Conservation (phyloP, 106 monocot species). For the Allium cepa region DNA sequence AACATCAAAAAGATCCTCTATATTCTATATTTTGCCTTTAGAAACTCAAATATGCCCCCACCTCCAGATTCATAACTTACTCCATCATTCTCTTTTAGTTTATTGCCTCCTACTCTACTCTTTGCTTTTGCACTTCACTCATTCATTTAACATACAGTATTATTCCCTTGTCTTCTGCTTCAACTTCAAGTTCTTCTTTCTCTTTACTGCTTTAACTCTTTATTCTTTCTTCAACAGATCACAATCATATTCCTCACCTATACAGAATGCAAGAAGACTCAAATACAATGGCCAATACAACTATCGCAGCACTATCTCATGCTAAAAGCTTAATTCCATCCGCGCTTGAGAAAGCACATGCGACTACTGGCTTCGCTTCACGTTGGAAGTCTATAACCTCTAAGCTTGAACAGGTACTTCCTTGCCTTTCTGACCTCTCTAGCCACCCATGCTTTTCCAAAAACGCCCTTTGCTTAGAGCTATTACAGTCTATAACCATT, state of each 20-base stretch:
- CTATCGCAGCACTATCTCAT: slow-evolving; percentile 19
- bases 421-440: slow-evolving; percentile 63
- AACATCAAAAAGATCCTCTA: too few relatives aligned
- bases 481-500: slow-evolving; percentile 31
- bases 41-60: too few relatives aligned
- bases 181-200: not conserved
- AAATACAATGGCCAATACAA: not conserved
- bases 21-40: too few relatives aligned
- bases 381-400: slow-evolving; percentile 47
- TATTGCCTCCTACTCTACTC: too few relatives aligned
- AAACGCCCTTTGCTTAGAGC: slow-evolving; percentile 51
- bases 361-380: slow-evolving; percentile 23
- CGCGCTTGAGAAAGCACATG: slow-evolving; percentile 24
- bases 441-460: slow-evolving; percentile 61
- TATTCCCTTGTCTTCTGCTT: not conserved
- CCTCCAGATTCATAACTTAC: too few relatives aligned
- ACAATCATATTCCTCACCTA: not conserved
- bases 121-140: too few relatives aligned
- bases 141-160: too few relatives aligned
- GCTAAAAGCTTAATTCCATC: slow-evolving; percentile 33
- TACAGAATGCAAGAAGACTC: slow-evolving; percentile 19
- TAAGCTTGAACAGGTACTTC: slow-evolving; percentile 42
- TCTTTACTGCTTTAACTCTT: slow-evolving; percentile 3
- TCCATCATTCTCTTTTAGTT: too few relatives aligned
- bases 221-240: not conserved